Base-by-base conservation (phyloP, 495 filamentous ascomycete genomes). In the Cryomyces antarcticus region DNA sequence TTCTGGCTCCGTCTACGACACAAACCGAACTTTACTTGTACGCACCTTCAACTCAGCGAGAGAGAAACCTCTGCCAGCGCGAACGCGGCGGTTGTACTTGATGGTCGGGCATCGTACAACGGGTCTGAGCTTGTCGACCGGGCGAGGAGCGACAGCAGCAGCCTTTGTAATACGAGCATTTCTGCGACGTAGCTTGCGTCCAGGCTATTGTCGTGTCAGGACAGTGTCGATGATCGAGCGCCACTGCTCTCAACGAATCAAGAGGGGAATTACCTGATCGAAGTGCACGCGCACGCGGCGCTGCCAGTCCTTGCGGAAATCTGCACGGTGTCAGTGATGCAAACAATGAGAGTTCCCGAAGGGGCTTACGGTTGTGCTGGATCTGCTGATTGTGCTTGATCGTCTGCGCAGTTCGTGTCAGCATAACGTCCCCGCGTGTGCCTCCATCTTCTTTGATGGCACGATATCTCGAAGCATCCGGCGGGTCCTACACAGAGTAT, bases 221-320 rank as follows among this genome's bases (percentile, higher is more conserved):
- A 30, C 31, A 6, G 11, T 6, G 37, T 30, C 47, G 35, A 39
- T 50, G 46, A 46, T 53, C 41, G 58, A 62, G 60, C 60, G 60
- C 60, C 60, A 58, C 57, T 54, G 46, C 58, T 60, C 59, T 60
- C 54, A 56, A 31, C 45, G 42, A 39, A 38, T 46, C 56, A 56
- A 62, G 59, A 57, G 56, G 52, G 49, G 57, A 64, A 62, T 64
- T 86, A 96, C 88, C 88, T 97, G 89, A 72, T 97, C 83, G 72
- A 97, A 97, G 73, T 96, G 92, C 63, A 76, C 75, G 68, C 86
- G 82, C 55, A 97, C 89, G 69, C 89, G 86, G 66, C 82, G 81
- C 68, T 94, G 86, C 89, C 89, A 97, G 72, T 97, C 84, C 85
- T 97, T 97, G 73, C 85, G 89, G 85, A 97, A 97, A 67, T 97